Base-by-base conservation (phyloP, 2,329 filamentous ascomycete species). In the Nigrospora osmanthi region DNA sequence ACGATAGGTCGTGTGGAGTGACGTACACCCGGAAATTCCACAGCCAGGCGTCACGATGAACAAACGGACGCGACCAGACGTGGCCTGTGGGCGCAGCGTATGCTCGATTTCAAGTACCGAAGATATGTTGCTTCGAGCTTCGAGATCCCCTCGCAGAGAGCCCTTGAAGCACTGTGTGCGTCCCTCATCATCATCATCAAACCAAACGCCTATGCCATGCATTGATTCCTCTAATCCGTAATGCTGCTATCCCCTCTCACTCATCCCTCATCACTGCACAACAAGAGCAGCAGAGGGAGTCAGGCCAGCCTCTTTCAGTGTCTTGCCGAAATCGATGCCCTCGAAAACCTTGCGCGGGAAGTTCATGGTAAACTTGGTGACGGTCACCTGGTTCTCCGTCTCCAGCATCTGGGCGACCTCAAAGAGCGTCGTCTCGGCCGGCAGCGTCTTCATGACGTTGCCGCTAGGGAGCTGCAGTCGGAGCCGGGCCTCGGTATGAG, bases 261-360 rank as follows among this genome's bases (percentile, higher is more conserved):
- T 28, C 13, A 7, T 17, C 38, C 23, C 16, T n/a, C 10, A n/a
- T 50, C 68, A 82, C 55, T 78, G 76, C 30, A 94, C 81, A 56
- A 95, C 82, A 54, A 98, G 70, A 39, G 88, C 90, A n/a, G 90
- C 89, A 50, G 88, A 95, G 6, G 93, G 93, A 4, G 91, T 83
- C 49, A 96, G 68, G 0, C 90, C 91, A 14, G 91, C 86, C 66
- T 98, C 93, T 69, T 94, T 94, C 45, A 98, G 67, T 6, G 90
- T 93, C 75, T 93, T 85, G 33, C 87, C 87, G 58, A 96, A 89
- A 62, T 95, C 93, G 9, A 78, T 54, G 16, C 72, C 83, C 63
- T 71, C 69, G 52, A 85, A 97, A 0, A 81, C 79, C 72, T 96
- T 95, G 59, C 80, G 81, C 0, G 93, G 93, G 57, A 94, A 97